Percentiles rank a stretch among this genome's conserved stretches.
Conservation (phyloP, 1,284 basidiomycete species). For the Vanrija sp. region DNA sequence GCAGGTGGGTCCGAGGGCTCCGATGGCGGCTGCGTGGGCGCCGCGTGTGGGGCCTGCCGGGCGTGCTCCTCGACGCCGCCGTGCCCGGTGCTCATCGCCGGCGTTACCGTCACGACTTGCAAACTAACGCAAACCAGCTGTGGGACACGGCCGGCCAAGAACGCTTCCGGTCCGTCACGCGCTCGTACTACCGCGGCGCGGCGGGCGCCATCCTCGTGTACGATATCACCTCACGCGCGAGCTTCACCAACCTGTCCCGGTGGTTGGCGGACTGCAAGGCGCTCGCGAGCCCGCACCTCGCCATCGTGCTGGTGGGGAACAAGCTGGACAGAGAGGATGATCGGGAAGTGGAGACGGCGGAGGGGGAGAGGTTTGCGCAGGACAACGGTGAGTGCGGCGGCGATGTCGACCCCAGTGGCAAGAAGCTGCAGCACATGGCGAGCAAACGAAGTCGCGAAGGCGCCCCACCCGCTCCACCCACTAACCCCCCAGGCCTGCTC, state of each 20-base stretch:
- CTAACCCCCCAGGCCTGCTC: slow-evolving; percentile 62
- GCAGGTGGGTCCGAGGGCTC: slow-evolving; percentile 59
- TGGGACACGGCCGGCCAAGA: slow-evolving; percentile 99
- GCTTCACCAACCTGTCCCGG: slow-evolving; percentile 72
- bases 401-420: too few species aligned
- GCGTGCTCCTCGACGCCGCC: too few species aligned
- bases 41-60: not conserved
- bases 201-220: slow-evolving; percentile 93
- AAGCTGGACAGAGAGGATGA: slow-evolving; percentile 93
- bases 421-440: too few species aligned
- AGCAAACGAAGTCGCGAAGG: not conserved
- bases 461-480: not conserved
- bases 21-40: slow-evolving; percentile 1
- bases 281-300: slow-evolving; percentile 76
- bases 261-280: slow-evolving; percentile 92
- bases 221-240: slow-evolving; percentile 73
- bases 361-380: slow-evolving; percentile 90
- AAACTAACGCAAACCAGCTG: slow-evolving; percentile 54
- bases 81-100: too few species aligned
- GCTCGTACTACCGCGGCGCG: slow-evolving; percentile 94
- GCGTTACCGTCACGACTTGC: too few species aligned
- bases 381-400: slow-evolving; percentile 66
- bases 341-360: slow-evolving; percentile 87
- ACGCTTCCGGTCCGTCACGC: slow-evolving; percentile 90
- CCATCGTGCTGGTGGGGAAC: slow-evolving; percentile 89